Conservation (phyloP, 192 early-diverging fungal genomes). For the Thoreauomyces humboldtii region DNA sequence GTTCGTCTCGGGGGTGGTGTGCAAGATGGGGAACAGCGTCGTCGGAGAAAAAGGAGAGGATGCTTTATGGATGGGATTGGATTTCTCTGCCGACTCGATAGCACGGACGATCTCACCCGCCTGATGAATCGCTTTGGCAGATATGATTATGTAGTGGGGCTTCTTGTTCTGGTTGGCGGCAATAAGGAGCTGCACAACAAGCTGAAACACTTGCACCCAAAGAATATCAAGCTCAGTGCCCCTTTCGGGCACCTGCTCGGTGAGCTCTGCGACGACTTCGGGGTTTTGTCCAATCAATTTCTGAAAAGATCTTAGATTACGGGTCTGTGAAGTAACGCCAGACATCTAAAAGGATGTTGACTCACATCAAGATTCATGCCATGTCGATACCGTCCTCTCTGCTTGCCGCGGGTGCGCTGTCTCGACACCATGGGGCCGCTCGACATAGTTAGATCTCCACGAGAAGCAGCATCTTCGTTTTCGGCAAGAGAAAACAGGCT, state of each 20-base stretch:
- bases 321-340: neutral
- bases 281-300: slow-evolving; percentile 42
- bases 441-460: neutral
- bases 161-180: slow-evolving; percentile 59
- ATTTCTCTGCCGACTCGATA: slow-evolving; percentile 30
- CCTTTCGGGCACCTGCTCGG: slow-evolving; percentile 34
- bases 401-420: neutral
- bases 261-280: slow-evolving; percentile 33
- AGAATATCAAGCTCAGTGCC: slow-evolving; percentile 51
- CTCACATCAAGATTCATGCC: slow-evolving; percentile 46
- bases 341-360: no score
- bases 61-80: neutral
- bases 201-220: slow-evolving; percentile 47
- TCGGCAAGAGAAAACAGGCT: slow-evolving; percentile 5
- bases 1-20: neutral
- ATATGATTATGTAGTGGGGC: slow-evolving; percentile 46
- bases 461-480: neutral
- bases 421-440: neutral
- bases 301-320: slow-evolving; percentile 7
- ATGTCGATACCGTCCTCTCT: slow-evolving; percentile 22
- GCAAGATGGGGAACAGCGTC: neutral
- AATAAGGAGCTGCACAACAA: slow-evolving; percentile 48
- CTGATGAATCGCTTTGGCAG: slow-evolving; percentile 50
- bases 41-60: slow-evolving; percentile 17
- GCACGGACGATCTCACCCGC: slow-evolving; percentile 42